Evolutionary conservation across 2,329 filamentous ascomycete species (phyloP), one percentile per base, ranked within the genome.

Genomic region (Ophiostoma tasmaniense): DNA sequence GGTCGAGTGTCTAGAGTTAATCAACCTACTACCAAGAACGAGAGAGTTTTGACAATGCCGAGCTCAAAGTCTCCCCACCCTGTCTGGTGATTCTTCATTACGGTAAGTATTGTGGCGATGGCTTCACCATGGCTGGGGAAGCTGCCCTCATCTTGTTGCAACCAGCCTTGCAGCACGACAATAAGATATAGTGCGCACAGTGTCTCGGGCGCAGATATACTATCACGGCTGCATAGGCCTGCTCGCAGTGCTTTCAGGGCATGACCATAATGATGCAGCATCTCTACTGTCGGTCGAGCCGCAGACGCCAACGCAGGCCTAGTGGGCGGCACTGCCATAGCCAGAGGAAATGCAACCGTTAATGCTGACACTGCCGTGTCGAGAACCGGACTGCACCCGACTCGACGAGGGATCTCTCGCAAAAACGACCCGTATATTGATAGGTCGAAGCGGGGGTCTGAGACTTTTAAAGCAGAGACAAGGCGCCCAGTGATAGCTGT

Each of bases 391-490:
- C 66, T 70, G 50, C 33, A 45, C 8, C 72, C 72, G 22, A 71
- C 11, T 1, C 69, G 69, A 1, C 68, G 70, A 0, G 72, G 71
- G n/a, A 73, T 39, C 17, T 72, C 68, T 6, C 55, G 45, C 10
- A 73, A 5, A 35, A 71, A 70, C 8, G 42, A 30, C 11, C 72
- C 72, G 25, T 70, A 71, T 33, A 71, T 61, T n/a, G 70, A 69
- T 8, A 72, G 35, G 14, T 73, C 71, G 52, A 70, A 72, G 4
- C 70, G 69, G 1, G 70, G 71, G 62, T 73, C 72, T 33, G 64
- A 28, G 14, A 72, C 64, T 20, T 68, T 39, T 10, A 72, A 62
- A 8, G 70, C 68, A 2, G 37, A 66, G 11, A 73, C 69, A 5
- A 73, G 69, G 5, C 45, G 71, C 8, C 25, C 10, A 13, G 33